Conservation (phyloP, 768 basidiomycete genomes). For the Leccinellum luteum region DNA sequence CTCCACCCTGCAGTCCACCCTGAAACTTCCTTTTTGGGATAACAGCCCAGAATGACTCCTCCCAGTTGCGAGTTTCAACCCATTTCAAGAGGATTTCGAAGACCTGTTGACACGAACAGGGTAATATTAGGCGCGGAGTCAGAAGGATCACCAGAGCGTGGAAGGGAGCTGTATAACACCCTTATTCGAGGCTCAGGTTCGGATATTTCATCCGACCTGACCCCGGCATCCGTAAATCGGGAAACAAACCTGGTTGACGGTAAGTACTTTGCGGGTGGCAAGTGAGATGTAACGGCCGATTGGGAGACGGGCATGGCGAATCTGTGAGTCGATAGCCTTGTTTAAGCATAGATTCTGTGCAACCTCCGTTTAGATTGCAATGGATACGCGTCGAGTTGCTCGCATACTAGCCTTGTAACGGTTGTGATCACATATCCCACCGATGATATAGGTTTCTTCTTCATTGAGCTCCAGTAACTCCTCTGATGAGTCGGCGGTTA, state of each 20-base stretch:
- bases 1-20: slow-evolving; percentile 17
- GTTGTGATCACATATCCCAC: slow-evolving; percentile 94
- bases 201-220: background rate
- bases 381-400: background rate
- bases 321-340: slow-evolving; percentile 71
- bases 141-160: background rate
- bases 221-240: background rate
- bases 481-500: slow-evolving; percentile 91
- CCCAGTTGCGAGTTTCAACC: slow-evolving; percentile 86
- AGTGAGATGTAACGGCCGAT: slow-evolving; percentile 90
- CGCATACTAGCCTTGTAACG: slow-evolving; percentile 73
- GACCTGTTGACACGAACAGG: slow-evolving; percentile 38
- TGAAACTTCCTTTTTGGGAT: slow-evolving; percentile 92
- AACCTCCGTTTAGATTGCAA: slow-evolving; percentile 14
- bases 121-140: slow-evolving; percentile 1
- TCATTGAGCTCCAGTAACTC: slow-evolving; percentile 81
- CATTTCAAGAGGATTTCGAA: slow-evolving; percentile 91
- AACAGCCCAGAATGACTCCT: slow-evolving; percentile 79
- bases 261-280: slow-evolving; percentile 90
- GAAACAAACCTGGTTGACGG: slow-evolving; percentile 79
- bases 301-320: slow-evolving; percentile 87
- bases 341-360: slow-evolving; percentile 81
- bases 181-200: background rate
- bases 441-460: slow-evolving; percentile 90
- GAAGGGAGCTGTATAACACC: background rate